These are phyloP conservation scores for Truncatella angustata DNA, from an alignment of 2,329 filamentous ascomycete species.

Conservation along the genomic window DNA sequence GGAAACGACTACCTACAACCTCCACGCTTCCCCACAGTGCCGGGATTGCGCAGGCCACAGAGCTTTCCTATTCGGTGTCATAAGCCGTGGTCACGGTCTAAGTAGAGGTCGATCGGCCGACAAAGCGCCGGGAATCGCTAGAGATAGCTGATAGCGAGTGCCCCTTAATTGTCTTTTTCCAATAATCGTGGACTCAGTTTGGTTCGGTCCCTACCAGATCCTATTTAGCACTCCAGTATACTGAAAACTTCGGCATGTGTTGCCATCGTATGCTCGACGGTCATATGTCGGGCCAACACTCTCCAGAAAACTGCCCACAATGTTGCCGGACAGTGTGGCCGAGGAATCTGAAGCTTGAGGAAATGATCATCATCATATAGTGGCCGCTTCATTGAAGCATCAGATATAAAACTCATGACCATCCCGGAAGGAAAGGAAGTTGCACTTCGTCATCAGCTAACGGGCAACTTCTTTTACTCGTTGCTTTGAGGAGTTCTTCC, in stretches of 20 bases:
- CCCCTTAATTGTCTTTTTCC: no score
- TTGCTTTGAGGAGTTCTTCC: no score
- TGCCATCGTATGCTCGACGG: not conserved
- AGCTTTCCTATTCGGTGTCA: constrained; percentile 6
- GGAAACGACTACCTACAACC: not conserved
- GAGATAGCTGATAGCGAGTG: not conserved
- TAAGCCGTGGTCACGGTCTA: not conserved
- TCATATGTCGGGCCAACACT: not conserved
- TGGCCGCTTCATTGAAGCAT: not conserved
- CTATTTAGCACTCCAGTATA: constrained; percentile 1
- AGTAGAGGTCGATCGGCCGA: not conserved
- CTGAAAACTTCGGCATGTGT: not conserved
- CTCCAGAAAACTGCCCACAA: not conserved
- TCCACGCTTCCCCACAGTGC: not conserved
- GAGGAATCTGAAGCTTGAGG: not conserved
- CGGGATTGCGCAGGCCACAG: not conserved
- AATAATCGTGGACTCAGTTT: not conserved
- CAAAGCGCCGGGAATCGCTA: not conserved
- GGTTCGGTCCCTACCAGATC: not conserved
- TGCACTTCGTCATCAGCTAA: not conserved
- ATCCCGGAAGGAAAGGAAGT: not conserved
- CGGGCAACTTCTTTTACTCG: no score
- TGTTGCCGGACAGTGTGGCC: not conserved
- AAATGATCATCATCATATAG: not conserved
- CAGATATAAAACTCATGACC: not conserved